Evolutionary conservation across 2,329 filamentous ascomycete species (phyloP).

Genomic region (Fusarium liriodendri): DNA sequence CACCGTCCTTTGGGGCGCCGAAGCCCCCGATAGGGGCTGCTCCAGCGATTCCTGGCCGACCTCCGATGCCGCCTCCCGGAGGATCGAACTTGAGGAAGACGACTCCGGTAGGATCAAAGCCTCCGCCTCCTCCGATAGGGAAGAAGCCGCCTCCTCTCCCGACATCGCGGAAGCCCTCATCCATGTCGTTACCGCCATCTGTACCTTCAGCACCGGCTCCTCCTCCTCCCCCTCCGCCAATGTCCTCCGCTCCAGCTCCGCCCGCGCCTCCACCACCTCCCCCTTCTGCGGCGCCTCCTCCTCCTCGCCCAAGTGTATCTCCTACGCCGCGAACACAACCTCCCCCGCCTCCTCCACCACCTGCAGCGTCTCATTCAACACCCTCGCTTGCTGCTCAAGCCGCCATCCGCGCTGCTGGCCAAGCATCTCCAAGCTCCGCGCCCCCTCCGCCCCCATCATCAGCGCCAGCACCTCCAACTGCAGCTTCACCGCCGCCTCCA

Average conservation of each 20-base stretch:
- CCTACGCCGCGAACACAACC: slow-evolving; percentile 47
- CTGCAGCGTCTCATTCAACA: slow-evolving; percentile 38
- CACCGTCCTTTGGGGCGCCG: slow-evolving; percentile 68
- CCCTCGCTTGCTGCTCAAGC: slow-evolving; percentile 58
- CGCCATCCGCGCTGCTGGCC: slow-evolving; percentile 56
- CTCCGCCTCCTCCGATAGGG: slow-evolving; percentile 81
- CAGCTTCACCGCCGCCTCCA: slow-evolving; percentile 54
- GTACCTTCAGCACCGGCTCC: slow-evolving; percentile 51
- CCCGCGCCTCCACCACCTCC: slow-evolving; percentile 52
- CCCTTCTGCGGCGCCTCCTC: slow-evolving; percentile 54
- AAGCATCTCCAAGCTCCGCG: slow-evolving; percentile 51
- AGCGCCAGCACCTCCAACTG: slow-evolving; percentile 46
- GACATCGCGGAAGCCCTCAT: slow-evolving; percentile 68
- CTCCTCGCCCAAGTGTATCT: slow-evolving; percentile 53
- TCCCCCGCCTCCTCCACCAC: slow-evolving; percentile 45
- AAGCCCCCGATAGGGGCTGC: slow-evolving; percentile 59
- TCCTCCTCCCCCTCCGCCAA: slow-evolving; percentile 54
- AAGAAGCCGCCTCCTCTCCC: slow-evolving; percentile 78
- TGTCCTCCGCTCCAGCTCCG: slow-evolving; percentile 55
- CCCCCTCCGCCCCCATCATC: slow-evolving; percentile 51
- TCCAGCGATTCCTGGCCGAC: slow-evolving; percentile 36
- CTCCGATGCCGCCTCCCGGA: slow-evolving; percentile 56
- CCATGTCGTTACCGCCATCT: slow-evolving; percentile 49
- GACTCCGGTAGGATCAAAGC: slow-evolving; percentile 59
- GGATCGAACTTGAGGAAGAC: slow-evolving; percentile 68